Percentiles rank a stretch among this genome's conserved stretches.
Evolutionary conservation across 345 rosid species (phyloP).

Genomic region (Salix suchowensis): DNA sequence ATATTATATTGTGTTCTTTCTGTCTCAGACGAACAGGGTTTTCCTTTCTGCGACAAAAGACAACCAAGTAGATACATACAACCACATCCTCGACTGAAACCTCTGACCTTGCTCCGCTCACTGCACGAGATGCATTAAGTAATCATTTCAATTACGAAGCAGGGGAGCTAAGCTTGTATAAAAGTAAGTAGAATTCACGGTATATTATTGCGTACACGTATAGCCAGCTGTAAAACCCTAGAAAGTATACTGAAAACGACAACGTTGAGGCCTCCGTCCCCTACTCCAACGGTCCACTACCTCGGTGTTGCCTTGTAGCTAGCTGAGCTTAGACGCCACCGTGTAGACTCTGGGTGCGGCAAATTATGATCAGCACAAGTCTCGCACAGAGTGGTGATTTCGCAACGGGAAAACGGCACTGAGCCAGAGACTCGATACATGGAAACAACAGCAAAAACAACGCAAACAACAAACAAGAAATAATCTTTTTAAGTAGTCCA

Average conservation of each 20-base stretch:
- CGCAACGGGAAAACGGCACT: conserved; percentile 20
- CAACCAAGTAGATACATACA: conserved; percentile 50
- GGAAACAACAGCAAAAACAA: conserved; percentile 36
- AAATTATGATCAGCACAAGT: neutral
- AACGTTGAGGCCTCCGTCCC: neutral
- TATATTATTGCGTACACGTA: too few relatives aligned
- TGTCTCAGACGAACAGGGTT: conserved; percentile 33
- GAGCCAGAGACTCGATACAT: conserved; percentile 23
- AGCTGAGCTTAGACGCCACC: neutral
- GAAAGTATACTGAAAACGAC: neutral
- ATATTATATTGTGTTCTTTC: conserved; percentile 28
- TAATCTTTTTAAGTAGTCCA: conserved; percentile 29
- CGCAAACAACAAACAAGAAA: conserved; percentile 45
- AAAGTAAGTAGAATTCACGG: too few relatives aligned
- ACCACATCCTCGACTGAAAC: neutral
- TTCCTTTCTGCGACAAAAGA: conserved; percentile 43
- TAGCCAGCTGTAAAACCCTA: neutral
- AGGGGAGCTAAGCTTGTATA: too few relatives aligned
- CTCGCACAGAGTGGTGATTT: conserved; percentile 11
- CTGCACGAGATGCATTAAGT: neutral
- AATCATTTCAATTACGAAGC: neutral
- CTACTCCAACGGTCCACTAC: neutral
- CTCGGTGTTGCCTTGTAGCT: neutral
- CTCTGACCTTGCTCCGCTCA: neutral
- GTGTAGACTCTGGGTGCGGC: neutral